Base-by-base conservation (phyloP, 345 rosid species). In the Salix brachista region DNA sequence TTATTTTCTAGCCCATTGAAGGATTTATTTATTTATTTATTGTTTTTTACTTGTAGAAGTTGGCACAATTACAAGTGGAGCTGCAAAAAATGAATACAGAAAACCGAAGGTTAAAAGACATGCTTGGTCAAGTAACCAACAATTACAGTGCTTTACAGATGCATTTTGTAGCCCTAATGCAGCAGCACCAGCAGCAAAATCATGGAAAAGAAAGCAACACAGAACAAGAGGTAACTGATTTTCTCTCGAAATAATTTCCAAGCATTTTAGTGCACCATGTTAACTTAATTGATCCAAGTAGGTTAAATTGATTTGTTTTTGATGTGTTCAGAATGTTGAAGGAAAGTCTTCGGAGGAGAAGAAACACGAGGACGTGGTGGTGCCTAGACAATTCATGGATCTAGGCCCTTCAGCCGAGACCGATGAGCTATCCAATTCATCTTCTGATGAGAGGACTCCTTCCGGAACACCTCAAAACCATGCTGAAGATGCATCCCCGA, bases 391-490 rank as follows among this genome's bases (percentile, higher is more conserved):
- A 69, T 89, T 93, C 81, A 73, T 92, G 65, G 94, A 90, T 81
- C 83, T 85, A 23, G 88, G 86, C 26, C 94, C 92, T 4, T 66
- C 86, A n/a, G 84, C 76, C 0, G 91, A 80, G 17, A 77, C 79
- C 5, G 89, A 82, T 0, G 90, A 86, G 67, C 17, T 84, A 4
- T 89, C 91, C 2, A 85, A 85, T 56, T 91, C 95, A 19, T 91
- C 92, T 1, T 93, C 97, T 0, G 99, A 90, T 52, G 98, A 95
- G 75, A 88, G 91, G 78, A 90, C 94, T 12, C 89, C 83, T 1
- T 93, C 97, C 0, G 91, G 83, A 1, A 83, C 96, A 2, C 89
- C 85, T 19, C 85, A 71, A 21, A 73, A 67, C 66, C 81, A 60
- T 61, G 10, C 18, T 13, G 89, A 82, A 37, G 72, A 23, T 26